These are phyloP conservation scores for Allodekkera sacchari DNA, from an alignment of 805 yeast genomes.

Conservation along the genomic window DNA sequence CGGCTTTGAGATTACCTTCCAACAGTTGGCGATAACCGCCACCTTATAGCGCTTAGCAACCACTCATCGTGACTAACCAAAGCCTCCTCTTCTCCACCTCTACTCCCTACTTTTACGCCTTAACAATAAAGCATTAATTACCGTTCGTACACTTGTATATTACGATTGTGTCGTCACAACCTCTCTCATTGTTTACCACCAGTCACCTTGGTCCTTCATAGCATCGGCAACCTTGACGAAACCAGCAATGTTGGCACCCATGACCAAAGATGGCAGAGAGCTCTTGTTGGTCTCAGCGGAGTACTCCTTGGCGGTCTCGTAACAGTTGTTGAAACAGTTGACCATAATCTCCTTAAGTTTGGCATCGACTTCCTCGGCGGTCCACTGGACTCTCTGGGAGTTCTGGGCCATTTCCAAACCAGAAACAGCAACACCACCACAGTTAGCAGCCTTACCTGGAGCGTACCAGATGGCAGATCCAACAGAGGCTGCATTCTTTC, in stretches of 20 bases:
- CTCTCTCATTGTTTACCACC: constrained; percentile 21
- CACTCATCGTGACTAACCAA: too few species aligned
- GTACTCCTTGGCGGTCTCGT: constrained; percentile 77
- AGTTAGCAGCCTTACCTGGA: constrained; percentile 98
- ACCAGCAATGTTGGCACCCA: constrained; percentile 99
- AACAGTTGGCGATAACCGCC: too few species aligned
- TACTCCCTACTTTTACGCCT: too few species aligned
- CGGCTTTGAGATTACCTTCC: too few species aligned
- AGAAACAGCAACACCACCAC: constrained; percentile 99
- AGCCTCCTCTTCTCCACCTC: too few species aligned
- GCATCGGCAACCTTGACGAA: constrained; percentile 98
- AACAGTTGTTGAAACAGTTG: constrained; percentile 87
- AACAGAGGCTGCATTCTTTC: constrained; percentile 35
- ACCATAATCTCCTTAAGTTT: constrained; percentile 90
- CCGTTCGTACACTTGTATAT: too few species aligned
- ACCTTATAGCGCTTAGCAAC: too few species aligned
- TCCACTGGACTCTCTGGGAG: constrained; percentile 90
- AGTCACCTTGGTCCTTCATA: constrained; percentile 95
- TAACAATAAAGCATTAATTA: too few species aligned
- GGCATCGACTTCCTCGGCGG: constrained; percentile 83
- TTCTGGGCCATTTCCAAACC: constrained; percentile 99
- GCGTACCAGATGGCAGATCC: constrained; percentile 85
- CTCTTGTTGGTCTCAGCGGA: constrained; percentile 57
- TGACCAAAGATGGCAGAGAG: constrained; percentile 86
- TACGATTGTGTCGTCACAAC: too few species aligned